Evolutionary conservation across 192 early-diverging fungal species (phyloP), one percentile per base, ranked within the genome.

Genomic region (Kickxella alabastrina): DNA sequence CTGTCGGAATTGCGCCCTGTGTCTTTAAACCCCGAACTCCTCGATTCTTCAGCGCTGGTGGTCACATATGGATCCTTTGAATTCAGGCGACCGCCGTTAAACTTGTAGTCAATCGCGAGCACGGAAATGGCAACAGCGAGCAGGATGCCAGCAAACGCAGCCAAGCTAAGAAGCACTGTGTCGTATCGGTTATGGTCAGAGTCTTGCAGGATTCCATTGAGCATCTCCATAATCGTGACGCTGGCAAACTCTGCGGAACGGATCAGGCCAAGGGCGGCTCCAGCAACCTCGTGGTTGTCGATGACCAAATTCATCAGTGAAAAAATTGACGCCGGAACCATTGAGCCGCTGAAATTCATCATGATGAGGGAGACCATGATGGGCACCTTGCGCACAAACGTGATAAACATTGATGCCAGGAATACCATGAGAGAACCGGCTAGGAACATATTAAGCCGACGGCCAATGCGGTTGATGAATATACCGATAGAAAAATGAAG

Each of bases 381-480:
- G 0, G 70, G 64, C 1, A 79, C 45, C 18, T 44, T 31, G 19
- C 67, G 57, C 9, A 75, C 57, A 59, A 61, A 68, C 1, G 67
- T 31, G 28, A 67, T 59, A 13, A 74, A 56, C 25, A 74, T 24
- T n/a, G 72, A 54, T 0, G 72, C 72, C 41, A 75, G 13, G 37
- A 66, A 63, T 10, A 62, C 54, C 3, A 70, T 38, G 21, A 60
- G 47, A 10, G 72, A 75, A 8, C 72, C 72, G 17, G 47, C 57
- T 14, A 70, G 35, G 36, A 71, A 71, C 10, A 85, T 42, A 39
- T 59, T 62, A 13, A 79, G 52, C 12, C 81, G 75, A 24, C 55
- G 56, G 1, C 83, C 83, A 23, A 78, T 56, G 9, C 60, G 68
- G 46, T 85, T 80, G 59, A 85, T 81, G 24, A 81, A 43, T 19